phyloP scores from a whole-genome alignment of 2,329 filamentous ascomycete genomes.

The Bipolaris cookei region DNA sequence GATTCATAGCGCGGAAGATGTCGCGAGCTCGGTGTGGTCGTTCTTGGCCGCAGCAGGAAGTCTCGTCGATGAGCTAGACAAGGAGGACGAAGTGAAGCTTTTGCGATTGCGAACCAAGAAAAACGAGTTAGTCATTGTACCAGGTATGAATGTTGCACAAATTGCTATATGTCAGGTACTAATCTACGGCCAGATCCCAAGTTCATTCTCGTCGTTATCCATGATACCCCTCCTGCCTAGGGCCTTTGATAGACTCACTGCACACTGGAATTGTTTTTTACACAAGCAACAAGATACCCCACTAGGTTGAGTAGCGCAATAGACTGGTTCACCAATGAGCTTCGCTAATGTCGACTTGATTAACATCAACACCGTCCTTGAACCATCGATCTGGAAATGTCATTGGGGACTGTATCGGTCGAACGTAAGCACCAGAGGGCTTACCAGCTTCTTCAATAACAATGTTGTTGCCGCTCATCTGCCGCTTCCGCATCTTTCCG shows the following conservation, averaged over 20 bases:
- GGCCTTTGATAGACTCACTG: slow-evolving; percentile 11
- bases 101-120: slow-evolving; percentile 81
- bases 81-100: slow-evolving; percentile 79
- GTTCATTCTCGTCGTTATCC: slow-evolving; percentile 78
- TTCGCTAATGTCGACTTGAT: slow-evolving; percentile 69
- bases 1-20: slow-evolving; percentile 71
- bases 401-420: slow-evolving; percentile 6
- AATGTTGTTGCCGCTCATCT: slow-evolving; percentile 79
- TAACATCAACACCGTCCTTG: slow-evolving; percentile 70
- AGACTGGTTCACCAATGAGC: slow-evolving; percentile 63
- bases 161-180: slow-evolving; percentile 12
- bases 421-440: neutral
- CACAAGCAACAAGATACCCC: slow-evolving; percentile 34
- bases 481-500: slow-evolving; percentile 73
- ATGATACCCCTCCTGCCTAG: slow-evolving; percentile 76
- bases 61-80: slow-evolving; percentile 74
- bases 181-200: slow-evolving; percentile 63
- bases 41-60: slow-evolving; percentile 73
- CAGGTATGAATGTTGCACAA: slow-evolving; percentile 51
- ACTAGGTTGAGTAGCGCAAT: slow-evolving; percentile 5
- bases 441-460: slow-evolving; percentile 60
- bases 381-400: slow-evolving; percentile 67
- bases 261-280: neutral
- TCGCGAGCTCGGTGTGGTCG: slow-evolving; percentile 76
- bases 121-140: slow-evolving; percentile 83